Evolutionary conservation across 164 flowering plant genomes (phyloP).

Genomic region (Vitis amurensis): DNA sequence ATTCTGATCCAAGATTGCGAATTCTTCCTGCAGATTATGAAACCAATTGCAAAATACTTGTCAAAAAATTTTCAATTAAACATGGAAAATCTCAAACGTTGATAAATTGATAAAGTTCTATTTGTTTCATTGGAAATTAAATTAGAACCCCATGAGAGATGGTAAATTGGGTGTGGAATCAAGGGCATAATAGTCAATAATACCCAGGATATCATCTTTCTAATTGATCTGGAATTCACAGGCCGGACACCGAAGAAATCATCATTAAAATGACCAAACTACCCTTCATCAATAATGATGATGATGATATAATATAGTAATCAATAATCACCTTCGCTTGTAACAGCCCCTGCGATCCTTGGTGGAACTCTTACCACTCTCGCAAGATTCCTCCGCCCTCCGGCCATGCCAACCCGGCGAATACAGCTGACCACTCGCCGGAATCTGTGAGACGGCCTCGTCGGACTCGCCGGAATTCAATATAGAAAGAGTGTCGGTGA

Average conservation of each 20-base stretch:
- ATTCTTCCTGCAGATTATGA: constrained; percentile 32
- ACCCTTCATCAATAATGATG: background rate
- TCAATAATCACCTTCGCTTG: constrained; percentile 46
- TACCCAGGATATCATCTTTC: background rate
- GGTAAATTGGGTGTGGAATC: background rate
- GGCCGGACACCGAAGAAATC: too few species aligned
- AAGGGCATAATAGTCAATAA: background rate
- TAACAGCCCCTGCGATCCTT: constrained; percentile 42
- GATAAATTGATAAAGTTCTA: too few species aligned
- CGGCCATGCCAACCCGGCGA: constrained; percentile 8
- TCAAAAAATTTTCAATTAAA: too few species aligned
- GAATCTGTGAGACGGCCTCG: constrained; percentile 21
- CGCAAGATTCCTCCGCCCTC: constrained; percentile 29
- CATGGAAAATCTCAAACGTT: too few species aligned
- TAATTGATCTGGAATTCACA: background rate
- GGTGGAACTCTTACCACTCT: constrained; percentile 24
- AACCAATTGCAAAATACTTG: background rate
- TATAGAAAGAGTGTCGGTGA: constrained; percentile 23
- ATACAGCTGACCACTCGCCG: background rate
- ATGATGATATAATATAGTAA: background rate
- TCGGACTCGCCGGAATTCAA: constrained; percentile 16
- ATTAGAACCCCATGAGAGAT: background rate
- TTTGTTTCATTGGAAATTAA: too few species aligned
- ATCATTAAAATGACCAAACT: background rate
- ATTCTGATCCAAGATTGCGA: constrained; percentile 23